Evolutionary conservation across 257 asterid genomes (phyloP), one percentile per base, ranked within the genome.

Genomic region (Nicotiana undulata): DNA sequence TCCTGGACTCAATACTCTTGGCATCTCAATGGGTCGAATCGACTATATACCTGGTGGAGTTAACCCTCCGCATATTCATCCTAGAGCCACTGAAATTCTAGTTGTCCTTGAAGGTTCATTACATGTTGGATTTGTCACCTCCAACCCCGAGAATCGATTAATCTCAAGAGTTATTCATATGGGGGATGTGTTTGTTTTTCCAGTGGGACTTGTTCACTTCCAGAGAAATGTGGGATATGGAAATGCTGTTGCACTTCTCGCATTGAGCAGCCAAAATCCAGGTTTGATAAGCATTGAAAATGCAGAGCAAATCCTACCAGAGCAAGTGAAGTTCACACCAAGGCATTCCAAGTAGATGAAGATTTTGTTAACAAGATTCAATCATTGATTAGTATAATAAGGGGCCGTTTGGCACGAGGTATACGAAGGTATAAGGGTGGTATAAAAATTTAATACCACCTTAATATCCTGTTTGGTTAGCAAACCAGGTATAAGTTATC

Each of bases 1-100:
- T 5, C 81, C 86, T 1, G 86, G 84, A 9, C 82, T 85, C 10
- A 80, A 85, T 78, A 80, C 75, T 32, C 83, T 80, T 2, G 86
- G 84, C 37, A 64, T 82, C 20, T 65, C 82, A 4, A 32, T 80
- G 82, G 81, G 84, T 60, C 86, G 84, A 3, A 79, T 85, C 0
- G 86, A 80, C 60, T 85, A 80, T 11, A n/a, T 31, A 28, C 80
- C 56, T 2, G 20, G 9, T 20, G 56, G 32, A 40, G 5, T 68
- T 68, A 68, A 68, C 32, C 56, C 77, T 68, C 56, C 77, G 3
- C 77, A 68, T 0, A 40, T 68, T 68, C 77, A 68, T 10, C 77
- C 76, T 68, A 9, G 76, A 20, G 55, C 56, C 56, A 37, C 56
- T 40, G 56, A 68, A 40, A 68, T 68, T 10, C 56, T 68, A 0